Conservation (phyloP, 345 rosid genomes). For the Triadica sebifera region DNA sequence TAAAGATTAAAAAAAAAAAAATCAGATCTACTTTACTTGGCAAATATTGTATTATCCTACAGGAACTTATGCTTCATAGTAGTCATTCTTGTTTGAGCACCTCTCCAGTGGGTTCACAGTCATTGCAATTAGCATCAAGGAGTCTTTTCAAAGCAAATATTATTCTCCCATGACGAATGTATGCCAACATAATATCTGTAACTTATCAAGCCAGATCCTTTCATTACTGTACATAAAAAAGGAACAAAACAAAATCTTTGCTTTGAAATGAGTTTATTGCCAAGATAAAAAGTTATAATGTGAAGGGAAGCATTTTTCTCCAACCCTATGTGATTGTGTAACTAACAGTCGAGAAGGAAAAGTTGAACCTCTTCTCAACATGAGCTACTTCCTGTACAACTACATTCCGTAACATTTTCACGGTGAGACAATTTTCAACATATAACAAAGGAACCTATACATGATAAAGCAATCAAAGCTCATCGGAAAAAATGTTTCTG, state of each 20-base stretch:
- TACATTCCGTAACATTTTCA: neutral
- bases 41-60: too few species aligned
- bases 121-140: neutral
- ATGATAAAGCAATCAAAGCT: neutral
- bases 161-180: neutral
- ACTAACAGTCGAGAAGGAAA: constrained; percentile 40
- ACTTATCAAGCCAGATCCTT: neutral
- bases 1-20: too few species aligned
- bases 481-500: neutral
- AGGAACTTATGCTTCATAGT: too few species aligned
- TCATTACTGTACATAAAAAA: neutral
- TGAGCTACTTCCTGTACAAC: constrained; percentile 18
- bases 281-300: neutral
- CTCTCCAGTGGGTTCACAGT: neutral
- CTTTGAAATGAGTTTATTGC: neutral
- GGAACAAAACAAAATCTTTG: neutral
- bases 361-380: constrained; percentile 34
- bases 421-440: neutral
- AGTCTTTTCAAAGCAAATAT: neutral
- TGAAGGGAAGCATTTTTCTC: neutral
- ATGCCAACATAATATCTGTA: neutral
- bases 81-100: neutral
- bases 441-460: neutral
- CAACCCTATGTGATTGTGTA: neutral
- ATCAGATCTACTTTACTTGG: too few species aligned